Evolutionary conservation across 176 grass and related monocot species (phyloP), one percentile per base, ranked within the genome.

Genomic region (Typha latifolia): DNA sequence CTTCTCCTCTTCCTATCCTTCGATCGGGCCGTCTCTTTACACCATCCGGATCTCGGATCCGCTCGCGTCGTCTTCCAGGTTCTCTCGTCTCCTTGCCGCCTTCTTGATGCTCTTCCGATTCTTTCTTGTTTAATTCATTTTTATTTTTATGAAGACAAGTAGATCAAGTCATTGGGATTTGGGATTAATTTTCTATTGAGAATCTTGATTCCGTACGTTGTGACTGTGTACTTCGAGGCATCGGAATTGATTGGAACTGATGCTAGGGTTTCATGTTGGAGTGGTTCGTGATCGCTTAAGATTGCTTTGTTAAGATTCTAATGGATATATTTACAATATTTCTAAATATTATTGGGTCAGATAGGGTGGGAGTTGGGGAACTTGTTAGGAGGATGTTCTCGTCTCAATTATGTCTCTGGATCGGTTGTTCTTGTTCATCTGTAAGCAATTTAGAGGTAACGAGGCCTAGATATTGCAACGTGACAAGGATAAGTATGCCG

Each of bases 1-100:
- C 53, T 20, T 8, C 53, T 59, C 14, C 53, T 59, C 29, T n/a
- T 66, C 73, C 63, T 18, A 18, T 69, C 56, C 31, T 47, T 68
- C 12, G 51, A 69, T 51, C 61, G 67, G 23, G 57, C 77, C 20
- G 47, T 82, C 49, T 81, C 81, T 34, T 85, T 72, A 14, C 74
- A 72, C 19, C 66, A 89, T 48, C 75, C 82, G 0, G 84, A 91
- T 67, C 82, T 97, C 62, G 88, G 93, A 68, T 89, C 88, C 34
- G 74, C 83, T 48, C 88, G 93, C 52, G 85, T 97, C 69, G 88
- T 97, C 73, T 97, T 97, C 80, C 93, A 97, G 93, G 93, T 97
- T 32, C 22, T 43, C 21, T 12, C 12, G 18, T 10, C 56, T 43
- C 12, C 43, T 4, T 1, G 14, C 6, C 43, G 12, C 14, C 13